Evolutionary conservation across 1,139 yeast species (phyloP).

Genomic region (Lodderomyces jiufengensis): DNA sequence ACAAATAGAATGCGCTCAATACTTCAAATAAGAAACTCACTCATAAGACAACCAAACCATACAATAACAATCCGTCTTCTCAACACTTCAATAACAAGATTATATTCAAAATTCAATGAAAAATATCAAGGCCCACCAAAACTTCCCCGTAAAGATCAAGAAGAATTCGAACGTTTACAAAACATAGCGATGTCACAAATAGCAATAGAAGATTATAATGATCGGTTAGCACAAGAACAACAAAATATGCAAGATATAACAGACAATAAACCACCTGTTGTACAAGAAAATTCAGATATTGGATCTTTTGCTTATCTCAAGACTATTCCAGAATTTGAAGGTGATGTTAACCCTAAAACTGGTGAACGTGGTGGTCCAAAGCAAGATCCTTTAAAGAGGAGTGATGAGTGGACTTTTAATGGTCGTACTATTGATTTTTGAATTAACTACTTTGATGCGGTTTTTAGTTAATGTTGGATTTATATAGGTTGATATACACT

Average conservation of each 20-base stretch:
- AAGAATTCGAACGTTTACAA: constrained; percentile 85
- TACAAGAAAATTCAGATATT: constrained; percentile 33
- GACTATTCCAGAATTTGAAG: constrained; percentile 93
- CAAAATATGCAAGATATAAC: constrained; percentile 18
- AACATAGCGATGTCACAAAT: constrained; percentile 76
- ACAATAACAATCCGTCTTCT: not conserved
- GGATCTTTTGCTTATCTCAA: constrained; percentile 65
- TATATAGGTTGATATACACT: too few relatives aligned
- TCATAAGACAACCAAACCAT: too few relatives aligned
- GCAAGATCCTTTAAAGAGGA: constrained; percentile 87
- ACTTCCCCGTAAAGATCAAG: constrained; percentile 82
- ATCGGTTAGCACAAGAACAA: constrained; percentile 27
- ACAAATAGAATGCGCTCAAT: too few relatives aligned
- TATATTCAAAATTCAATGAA: constrained; percentile 24
- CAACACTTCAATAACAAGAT: not conserved
- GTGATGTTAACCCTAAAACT: constrained; percentile 86
- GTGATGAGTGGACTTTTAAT: constrained; percentile 80
- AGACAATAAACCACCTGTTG: constrained; percentile 28
- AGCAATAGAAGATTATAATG: constrained; percentile 74
- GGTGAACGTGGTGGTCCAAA: constrained; percentile 99
- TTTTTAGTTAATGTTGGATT: not conserved
- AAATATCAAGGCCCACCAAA: constrained; percentile 74
- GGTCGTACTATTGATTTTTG: constrained; percentile 95
- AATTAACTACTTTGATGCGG: constrained; percentile 1
- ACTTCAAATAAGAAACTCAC: too few relatives aligned